A percentile compares a stretch with the other conserved stretches of the same genome.
Evolutionary conservation across 2,329 filamentous ascomycete genomes (phyloP).

Genomic region (Polychaeton citri): DNA sequence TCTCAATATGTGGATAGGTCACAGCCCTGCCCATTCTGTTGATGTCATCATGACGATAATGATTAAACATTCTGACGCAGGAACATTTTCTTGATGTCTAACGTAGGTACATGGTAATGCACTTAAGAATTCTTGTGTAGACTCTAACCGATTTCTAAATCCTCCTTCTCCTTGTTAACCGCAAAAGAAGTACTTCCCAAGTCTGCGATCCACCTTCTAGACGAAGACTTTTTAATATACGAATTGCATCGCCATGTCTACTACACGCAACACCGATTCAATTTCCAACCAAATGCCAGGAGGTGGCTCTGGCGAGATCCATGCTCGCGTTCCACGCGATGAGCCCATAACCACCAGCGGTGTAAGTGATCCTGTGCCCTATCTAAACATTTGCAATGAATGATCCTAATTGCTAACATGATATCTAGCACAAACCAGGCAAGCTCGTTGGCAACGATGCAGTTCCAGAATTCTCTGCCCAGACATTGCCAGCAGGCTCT

Average conservation of each 20-base stretch:
- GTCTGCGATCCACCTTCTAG: background rate
- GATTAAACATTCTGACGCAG: background rate
- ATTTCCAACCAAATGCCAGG: constrained; percentile 17
- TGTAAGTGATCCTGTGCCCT: too few relatives aligned
- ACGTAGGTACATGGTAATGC: background rate
- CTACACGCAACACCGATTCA: constrained; percentile 37
- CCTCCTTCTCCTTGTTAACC: background rate
- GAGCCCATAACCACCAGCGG: constrained; percentile 42
- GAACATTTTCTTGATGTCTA: background rate
- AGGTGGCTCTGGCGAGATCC: constrained; percentile 42
- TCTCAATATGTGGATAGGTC: background rate
- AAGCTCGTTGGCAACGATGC: constrained; percentile 46
- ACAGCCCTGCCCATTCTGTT: background rate
- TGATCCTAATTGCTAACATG: background rate
- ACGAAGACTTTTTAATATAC: background rate
- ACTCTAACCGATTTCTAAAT: background rate
- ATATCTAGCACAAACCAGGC: constrained; percentile 48
- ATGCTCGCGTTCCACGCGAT: constrained; percentile 35
- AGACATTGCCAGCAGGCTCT: constrained; percentile 48
- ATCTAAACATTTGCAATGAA: background rate
- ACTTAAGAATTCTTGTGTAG: background rate
- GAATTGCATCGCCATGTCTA: constrained; percentile 26
- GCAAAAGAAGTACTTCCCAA: background rate
- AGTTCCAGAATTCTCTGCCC: constrained; percentile 48
- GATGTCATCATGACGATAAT: background rate